Evolutionary conservation across 257 asterid genomes (phyloP).

Genomic region (Scutellaria barbata): DNA sequence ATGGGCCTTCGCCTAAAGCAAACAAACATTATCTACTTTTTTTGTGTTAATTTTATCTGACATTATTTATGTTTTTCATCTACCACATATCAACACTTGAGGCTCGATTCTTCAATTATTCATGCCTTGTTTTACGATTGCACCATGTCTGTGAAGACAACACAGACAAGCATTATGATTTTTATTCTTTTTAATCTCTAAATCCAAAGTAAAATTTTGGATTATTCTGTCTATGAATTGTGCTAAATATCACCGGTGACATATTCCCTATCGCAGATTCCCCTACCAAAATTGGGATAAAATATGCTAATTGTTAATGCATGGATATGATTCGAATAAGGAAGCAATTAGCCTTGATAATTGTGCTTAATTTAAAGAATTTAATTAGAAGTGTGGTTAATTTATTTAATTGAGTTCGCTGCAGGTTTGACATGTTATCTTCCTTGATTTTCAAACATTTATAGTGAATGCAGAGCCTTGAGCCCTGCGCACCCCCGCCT

Average conservation of each 20-base stretch:
- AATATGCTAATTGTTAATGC: constrained; percentile 27
- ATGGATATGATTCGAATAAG: constrained; percentile 39
- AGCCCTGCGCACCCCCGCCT: constrained; percentile 55
- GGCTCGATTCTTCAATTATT: not conserved
- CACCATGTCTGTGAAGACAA: too few species aligned
- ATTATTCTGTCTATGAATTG: constrained; percentile 39
- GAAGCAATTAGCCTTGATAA: constrained; percentile 44
- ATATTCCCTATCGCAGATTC: constrained; percentile 40
- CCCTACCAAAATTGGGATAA: constrained; percentile 36
- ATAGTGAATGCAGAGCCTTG: constrained; percentile 41
- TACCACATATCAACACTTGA: not conserved
- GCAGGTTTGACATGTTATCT: constrained; percentile 49
- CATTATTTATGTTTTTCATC: not conserved
- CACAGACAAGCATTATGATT: too few species aligned
- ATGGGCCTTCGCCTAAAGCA: constrained; percentile 6
- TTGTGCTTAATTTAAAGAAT: constrained; percentile 27
- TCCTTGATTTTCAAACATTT: constrained; percentile 22
- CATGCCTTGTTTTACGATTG: not conserved
- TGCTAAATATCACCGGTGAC: constrained; percentile 26
- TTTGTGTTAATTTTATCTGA: not conserved
- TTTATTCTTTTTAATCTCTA: too few species aligned
- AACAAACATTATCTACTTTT: not conserved
- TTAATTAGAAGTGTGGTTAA: constrained; percentile 19
- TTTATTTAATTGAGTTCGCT: constrained; percentile 33
- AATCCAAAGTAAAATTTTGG: constrained; percentile 17